phyloP scores from a whole-genome alignment of 331 rosid genomes.

The Quercus lobata region DNA sequence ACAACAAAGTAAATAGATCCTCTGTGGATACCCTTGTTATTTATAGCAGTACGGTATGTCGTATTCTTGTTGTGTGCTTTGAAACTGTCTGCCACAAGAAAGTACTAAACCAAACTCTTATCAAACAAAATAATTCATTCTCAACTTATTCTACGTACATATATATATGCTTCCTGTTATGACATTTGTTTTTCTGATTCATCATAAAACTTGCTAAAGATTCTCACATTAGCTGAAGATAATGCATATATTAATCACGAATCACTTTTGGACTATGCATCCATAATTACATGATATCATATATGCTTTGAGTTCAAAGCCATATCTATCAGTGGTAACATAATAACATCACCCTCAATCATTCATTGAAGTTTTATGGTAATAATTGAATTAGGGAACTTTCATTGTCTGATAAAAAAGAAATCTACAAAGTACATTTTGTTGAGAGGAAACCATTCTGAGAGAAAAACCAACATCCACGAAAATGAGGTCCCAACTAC shows the following conservation, averaged over 20 bases:
- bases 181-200: background rate
- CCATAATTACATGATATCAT: background rate
- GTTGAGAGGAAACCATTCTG: background rate
- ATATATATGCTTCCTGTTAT: background rate
- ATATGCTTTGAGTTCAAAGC: background rate
- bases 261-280: background rate
- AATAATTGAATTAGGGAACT: background rate
- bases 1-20: slow-evolving; percentile 15
- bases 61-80: slow-evolving; percentile 13
- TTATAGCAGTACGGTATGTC: background rate
- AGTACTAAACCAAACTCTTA: background rate
- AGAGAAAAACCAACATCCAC: background rate
- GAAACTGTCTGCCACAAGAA: slow-evolving; percentile 13
- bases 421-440: background rate
- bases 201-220: background rate
- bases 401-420: background rate
- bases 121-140: background rate
- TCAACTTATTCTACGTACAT: background rate
- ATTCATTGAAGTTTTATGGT: background rate
- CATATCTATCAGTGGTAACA: background rate
- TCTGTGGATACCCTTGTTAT: slow-evolving; percentile 9
- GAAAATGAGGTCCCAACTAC: background rate
- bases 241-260: background rate
- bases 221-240: background rate
- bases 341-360: background rate